Evolutionary conservation across 1,139 yeast genomes (phyloP), one percentile per base, ranked within the genome.

Genomic region (Pichia sp.): DNA sequence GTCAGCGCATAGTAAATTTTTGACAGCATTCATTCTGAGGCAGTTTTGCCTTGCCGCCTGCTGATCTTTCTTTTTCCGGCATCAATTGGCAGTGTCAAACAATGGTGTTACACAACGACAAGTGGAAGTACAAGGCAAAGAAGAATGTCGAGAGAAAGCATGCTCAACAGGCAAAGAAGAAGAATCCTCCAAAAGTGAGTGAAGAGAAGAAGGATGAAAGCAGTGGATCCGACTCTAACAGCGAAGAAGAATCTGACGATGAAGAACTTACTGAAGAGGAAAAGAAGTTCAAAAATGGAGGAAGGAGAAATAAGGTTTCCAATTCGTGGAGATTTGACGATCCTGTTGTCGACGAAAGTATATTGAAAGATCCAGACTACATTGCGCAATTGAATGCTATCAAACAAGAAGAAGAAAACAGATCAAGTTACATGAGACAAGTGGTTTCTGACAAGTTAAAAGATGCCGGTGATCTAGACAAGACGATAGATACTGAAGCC

Each of bases 31-130:
- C 10, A 24, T 24, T 24, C n/a, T n/a, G n/a, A n/a, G n/a, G n/a
- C n/a, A n/a, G n/a, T n/a, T n/a, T n/a, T n/a, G n/a, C n/a, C n/a
- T n/a, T n/a, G n/a, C n/a, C n/a, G n/a, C 27, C 10, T 24, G 27
- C 7, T 24, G 27, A 24, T 24, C 10, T 24, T 24, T 8, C 27
- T 24, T 24, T 24, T 24, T 10, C 10, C 10, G 27, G 10, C 10
- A 24, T n/a, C 27, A 24, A 10, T 24, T 24, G 7, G 10, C 10
- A 24, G 27, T 8, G 27, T 24, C 4, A 4, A 30, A 32, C 8
- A 8, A 66, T 66, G 69, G 69, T 66, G 15, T 49, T 65, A 24
- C 68, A 66, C 40, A 66, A 66, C 48, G 66, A 61, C 38, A 66
- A 66, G 48, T 66, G 69, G 69, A 64, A 65, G 39, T 57, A 61